Evolutionary conservation across 2,329 filamentous ascomycete species (phyloP).

Genomic region (Onygenales sp.): DNA sequence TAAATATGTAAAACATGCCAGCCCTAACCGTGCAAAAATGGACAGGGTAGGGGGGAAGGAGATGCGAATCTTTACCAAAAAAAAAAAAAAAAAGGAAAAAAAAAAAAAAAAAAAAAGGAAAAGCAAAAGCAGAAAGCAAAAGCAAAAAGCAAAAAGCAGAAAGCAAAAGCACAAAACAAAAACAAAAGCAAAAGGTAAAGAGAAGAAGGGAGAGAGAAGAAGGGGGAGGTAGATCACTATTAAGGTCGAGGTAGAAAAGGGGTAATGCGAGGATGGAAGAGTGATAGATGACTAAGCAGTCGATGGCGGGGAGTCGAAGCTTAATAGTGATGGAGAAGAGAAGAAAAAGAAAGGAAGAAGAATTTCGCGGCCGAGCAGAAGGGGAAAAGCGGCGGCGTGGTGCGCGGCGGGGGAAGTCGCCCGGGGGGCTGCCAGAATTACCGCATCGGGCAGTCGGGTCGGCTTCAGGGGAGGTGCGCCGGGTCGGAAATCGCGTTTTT

Average conservation of each 20-base stretch:
- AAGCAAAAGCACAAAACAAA: conserved; percentile 1
- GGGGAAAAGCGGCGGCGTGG: conserved; percentile 1
- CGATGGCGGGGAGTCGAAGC: neutral
- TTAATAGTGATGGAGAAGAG: conserved; percentile 5
- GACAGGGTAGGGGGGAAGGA: too few relatives aligned
- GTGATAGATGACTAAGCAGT: neutral
- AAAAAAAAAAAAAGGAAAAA: neutral
- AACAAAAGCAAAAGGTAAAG: neutral
- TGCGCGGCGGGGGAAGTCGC: neutral
- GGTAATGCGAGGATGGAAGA: neutral
- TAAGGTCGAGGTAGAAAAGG: neutral
- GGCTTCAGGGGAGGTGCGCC: neutral
- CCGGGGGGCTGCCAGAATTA: neutral
- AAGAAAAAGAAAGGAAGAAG: conserved; percentile 6
- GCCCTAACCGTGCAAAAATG: too few relatives aligned
- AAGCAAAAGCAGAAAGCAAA: conserved; percentile 1
- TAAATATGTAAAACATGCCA: too few relatives aligned
- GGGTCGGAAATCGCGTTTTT: neutral
- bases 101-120: neutral
- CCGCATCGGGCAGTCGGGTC: conserved; percentile 7
- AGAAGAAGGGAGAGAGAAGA: neutral
- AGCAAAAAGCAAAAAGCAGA: neutral
- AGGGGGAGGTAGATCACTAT: neutral
- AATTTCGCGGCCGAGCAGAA: conserved; percentile 2
- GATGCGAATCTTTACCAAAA: neutral